A percentile compares a stretch with the other conserved stretches of the same genome.
Evolutionary conservation across 1,284 basidiomycete genomes (phyloP).

Genomic region (Moniliella sp.): DNA sequence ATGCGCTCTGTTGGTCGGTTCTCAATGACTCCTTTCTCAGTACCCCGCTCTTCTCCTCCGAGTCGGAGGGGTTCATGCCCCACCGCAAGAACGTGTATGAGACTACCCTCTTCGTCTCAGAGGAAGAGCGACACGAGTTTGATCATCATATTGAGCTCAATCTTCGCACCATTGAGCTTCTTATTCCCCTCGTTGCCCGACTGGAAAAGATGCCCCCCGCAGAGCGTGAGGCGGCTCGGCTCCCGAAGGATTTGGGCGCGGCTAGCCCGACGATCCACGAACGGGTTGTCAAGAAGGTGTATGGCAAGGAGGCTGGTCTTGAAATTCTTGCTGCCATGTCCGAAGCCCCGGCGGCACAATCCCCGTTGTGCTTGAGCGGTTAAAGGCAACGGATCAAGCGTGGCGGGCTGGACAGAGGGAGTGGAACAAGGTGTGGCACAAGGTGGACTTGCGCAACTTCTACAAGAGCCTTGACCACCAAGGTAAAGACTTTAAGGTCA

Average conservation of each 20-base stretch:
- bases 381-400: constrained; percentile 89
- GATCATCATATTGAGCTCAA: constrained; percentile 89
- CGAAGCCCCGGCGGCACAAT: constrained; percentile 76
- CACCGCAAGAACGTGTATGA: constrained; percentile 96
- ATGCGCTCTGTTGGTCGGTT: constrained; percentile 83
- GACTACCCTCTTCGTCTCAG: constrained; percentile 81
- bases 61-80: constrained; percentile 77
- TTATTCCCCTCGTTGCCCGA: constrained; percentile 68
- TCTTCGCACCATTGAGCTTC: constrained; percentile 65
- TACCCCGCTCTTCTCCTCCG: constrained; percentile 84
- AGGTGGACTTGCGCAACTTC: constrained; percentile 73
- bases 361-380: constrained; percentile 67
- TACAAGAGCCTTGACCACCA: constrained; percentile 93
- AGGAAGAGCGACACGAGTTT: constrained; percentile 95
- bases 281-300: constrained; percentile 80
- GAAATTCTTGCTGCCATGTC: constrained; percentile 79
- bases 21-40: constrained; percentile 53
- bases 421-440: constrained; percentile 91
- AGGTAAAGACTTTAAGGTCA: constrained; percentile 74
- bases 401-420: constrained; percentile 88
- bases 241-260: constrained; percentile 73
- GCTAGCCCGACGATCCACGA: constrained; percentile 71
- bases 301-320: constrained; percentile 57
- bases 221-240: constrained; percentile 59
- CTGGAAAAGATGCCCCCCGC: constrained; percentile 75